Percentiles rank a stretch among this genome's conserved stretches.
phyloP scores from a whole-genome alignment of 805 yeast genomes.

The Starmerella apis region DNA sequence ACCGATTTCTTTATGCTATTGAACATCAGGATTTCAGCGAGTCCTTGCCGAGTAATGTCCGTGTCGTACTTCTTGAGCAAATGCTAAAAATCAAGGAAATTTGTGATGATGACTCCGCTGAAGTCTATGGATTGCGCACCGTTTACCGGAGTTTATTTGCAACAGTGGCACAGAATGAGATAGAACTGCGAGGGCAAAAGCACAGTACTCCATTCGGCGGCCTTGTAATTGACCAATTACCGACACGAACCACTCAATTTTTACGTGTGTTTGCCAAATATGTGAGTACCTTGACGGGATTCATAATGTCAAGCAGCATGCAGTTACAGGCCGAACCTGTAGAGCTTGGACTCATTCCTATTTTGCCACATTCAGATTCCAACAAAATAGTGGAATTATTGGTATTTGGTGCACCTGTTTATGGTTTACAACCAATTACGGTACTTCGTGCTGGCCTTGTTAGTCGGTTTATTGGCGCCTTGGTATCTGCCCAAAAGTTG shows the following conservation, averaged over 20 bases:
- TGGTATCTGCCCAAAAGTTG: neutral
- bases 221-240: constrained; percentile 41
- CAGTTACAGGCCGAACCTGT: constrained; percentile 13
- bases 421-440: constrained; percentile 12
- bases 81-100: constrained; percentile 14
- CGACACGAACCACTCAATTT: constrained; percentile 19
- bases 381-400: constrained; percentile 13
- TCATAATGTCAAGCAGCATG: constrained; percentile 13
- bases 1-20: constrained; percentile 12
- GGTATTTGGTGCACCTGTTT: constrained; percentile 12
- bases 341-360: neutral
- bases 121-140: constrained; percentile 15
- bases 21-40: constrained; percentile 12
- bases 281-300: constrained; percentile 17
- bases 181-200: constrained; percentile 22
- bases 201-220: constrained; percentile 31
- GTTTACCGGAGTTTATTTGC: constrained; percentile 9
- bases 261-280: constrained; percentile 23
- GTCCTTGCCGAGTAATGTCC: constrained; percentile 13
- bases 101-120: neutral
- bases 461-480: constrained; percentile 8
- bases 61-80: constrained; percentile 18
- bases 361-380: constrained; percentile 10
- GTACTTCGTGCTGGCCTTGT: constrained; percentile 11
- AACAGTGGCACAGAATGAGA: constrained; percentile 20